Percentiles rank a stretch among this genome's conserved stretches.
Conservation (phyloP, 768 basidiomycete species). For the Termitomyces sp. region DNA sequence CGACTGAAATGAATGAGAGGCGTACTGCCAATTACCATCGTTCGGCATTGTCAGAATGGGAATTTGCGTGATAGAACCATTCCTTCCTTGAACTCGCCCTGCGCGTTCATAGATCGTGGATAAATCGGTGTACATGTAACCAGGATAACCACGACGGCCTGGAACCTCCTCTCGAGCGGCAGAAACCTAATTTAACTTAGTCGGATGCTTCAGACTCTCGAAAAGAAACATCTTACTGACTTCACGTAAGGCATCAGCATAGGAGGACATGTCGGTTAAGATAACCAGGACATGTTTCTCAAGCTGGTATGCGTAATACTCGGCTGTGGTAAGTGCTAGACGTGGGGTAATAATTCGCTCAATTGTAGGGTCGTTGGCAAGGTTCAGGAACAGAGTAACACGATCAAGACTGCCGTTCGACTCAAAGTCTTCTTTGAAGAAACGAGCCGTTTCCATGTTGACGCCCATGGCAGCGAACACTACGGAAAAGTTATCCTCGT, state of each 20-base stretch:
- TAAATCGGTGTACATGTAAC: conserved; percentile 99
- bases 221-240: conserved; percentile 33
- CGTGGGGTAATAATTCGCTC: conserved; percentile 99
- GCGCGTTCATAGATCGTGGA: conserved; percentile 99
- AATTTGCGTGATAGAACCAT: conserved; percentile 99
- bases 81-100: conserved; percentile 94
- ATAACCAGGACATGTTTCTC: conserved; percentile 99
- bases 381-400: conserved; percentile 96
- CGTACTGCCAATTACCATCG: conserved; percentile 69
- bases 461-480: conserved; percentile 99
- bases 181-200: conserved; percentile 59
- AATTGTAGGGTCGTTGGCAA: conserved; percentile 99
- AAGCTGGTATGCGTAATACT: conserved; percentile 98
- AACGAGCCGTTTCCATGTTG: conserved; percentile 99
- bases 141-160: conserved; percentile 97
- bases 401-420: conserved; percentile 97
- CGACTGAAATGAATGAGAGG: conserved; percentile 9
- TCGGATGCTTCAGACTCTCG: background rate
- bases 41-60: conserved; percentile 99
- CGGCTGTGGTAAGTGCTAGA: conserved; percentile 94
- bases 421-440: conserved; percentile 99
- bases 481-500: conserved; percentile 99
- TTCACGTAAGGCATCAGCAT: conserved; percentile 94
- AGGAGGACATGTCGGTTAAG: conserved; percentile 98
- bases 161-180: conserved; percentile 99